Conservation (phyloP, 805 yeast genomes). For the Ogataea ganodermae region DNA sequence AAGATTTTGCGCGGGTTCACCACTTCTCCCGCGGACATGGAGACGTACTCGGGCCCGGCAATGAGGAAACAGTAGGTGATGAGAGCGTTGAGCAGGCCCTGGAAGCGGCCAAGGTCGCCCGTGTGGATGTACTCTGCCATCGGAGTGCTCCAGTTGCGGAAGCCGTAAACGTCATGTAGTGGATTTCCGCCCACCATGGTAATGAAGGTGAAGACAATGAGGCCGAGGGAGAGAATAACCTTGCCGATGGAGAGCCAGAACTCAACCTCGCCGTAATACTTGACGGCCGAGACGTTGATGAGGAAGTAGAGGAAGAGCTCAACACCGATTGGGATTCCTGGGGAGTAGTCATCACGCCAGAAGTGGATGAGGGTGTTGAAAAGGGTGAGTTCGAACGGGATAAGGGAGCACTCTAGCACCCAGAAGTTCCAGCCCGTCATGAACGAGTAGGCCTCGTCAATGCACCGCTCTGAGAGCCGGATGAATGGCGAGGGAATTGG, state of each 20-base stretch:
- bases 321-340: constrained; percentile 46
- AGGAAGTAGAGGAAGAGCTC: constrained; percentile 44
- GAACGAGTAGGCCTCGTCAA: constrained; percentile 47
- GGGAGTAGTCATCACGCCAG: constrained; percentile 49
- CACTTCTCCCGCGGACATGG: constrained; percentile 50
- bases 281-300: constrained; percentile 46
- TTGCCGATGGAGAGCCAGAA: constrained; percentile 48
- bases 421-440: constrained; percentile 54
- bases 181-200: constrained; percentile 58
- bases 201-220: constrained; percentile 45
- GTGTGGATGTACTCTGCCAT: constrained; percentile 40
- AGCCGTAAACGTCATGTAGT: constrained; percentile 40
- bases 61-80: constrained; percentile 45
- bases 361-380: constrained; percentile 48
- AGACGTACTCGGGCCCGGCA: constrained; percentile 53
- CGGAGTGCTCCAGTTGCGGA: constrained; percentile 36
- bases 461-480: constrained; percentile 47
- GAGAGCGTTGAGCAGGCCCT: constrained; percentile 45
- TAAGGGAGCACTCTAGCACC: constrained; percentile 48
- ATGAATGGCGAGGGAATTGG: constrained; percentile 53
- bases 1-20: constrained; percentile 49
- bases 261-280: constrained; percentile 50
- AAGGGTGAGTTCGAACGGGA: constrained; percentile 51
- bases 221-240: constrained; percentile 45
- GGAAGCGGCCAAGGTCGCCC: constrained; percentile 48